Percentiles rank a stretch among this genome's conserved stretches.
phyloP scores from a whole-genome alignment of 345 rosid genomes.

The Arabidopsis thaliana region TAIR10.1 NC_003074.8:1730501-1731000 shows the following conservation, averaged over 20 bases:
- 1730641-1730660: constrained; percentile 42
- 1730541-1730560: constrained; percentile 36
- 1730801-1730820: constrained; percentile 18
- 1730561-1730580: constrained; percentile 25
- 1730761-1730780: constrained; percentile 25
- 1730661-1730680: constrained; percentile 33
- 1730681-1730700: constrained; percentile 41
- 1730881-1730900: neutral
- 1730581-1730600: constrained; percentile 41
- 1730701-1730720: constrained; percentile 44
- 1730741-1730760: constrained; percentile 37
- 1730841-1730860: constrained; percentile 22
- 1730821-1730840: constrained; percentile 29
- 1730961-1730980: neutral
- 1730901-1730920: neutral
- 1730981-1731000: neutral
- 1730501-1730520: constrained; percentile 14
- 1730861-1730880: neutral
- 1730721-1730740: constrained; percentile 38
- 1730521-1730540: neutral
- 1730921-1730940: neutral
- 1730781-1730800: constrained; percentile 21
- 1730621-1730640: constrained; percentile 31
- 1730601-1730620: constrained; percentile 36
- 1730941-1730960: neutral